phyloP scores from a whole-genome alignment of 1,284 basidiomycete species.

The Fomitopsis schrenkii region DNA sequence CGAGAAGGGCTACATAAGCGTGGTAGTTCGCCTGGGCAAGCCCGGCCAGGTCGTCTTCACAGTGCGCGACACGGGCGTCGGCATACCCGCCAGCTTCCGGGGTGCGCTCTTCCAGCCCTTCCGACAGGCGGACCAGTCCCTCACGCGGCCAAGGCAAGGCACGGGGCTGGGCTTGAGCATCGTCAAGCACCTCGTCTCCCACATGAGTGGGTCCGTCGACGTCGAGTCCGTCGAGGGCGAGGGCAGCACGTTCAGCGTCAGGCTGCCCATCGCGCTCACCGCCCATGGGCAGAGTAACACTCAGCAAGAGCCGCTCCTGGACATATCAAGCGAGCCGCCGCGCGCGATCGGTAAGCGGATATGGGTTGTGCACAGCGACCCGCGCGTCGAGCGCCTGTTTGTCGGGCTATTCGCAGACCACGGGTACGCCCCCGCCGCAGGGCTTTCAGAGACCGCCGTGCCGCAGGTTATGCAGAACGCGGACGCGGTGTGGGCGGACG shows the following conservation, averaged over 20 bases:
- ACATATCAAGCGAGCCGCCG: background rate
- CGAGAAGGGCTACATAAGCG: constrained; percentile 26
- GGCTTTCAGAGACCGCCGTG: constrained; percentile 6
- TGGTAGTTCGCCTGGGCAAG: constrained; percentile 20
- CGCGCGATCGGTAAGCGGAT: constrained; percentile 14
- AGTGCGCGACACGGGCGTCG: constrained; percentile 27
- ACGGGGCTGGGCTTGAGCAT: constrained; percentile 29
- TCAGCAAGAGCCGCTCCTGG: background rate
- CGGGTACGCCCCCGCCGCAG: constrained; percentile 14
- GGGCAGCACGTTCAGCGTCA: constrained; percentile 26
- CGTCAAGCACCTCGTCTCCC: constrained; percentile 29
- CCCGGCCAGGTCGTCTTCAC: constrained; percentile 19
- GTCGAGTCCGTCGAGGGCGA: constrained; percentile 24
- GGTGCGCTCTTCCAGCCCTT: constrained; percentile 28
- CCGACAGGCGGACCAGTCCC: constrained; percentile 26
- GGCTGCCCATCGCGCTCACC: constrained; percentile 20
- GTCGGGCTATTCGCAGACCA: constrained; percentile 18
- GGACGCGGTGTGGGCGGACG: constrained; percentile 25
- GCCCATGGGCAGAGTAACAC: constrained; percentile 8
- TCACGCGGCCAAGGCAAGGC: constrained; percentile 25
- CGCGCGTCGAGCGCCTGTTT: constrained; percentile 19
- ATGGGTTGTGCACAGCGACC: constrained; percentile 20
- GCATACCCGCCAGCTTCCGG: constrained; percentile 27
- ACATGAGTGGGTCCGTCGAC: constrained; percentile 28
- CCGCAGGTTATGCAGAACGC: constrained; percentile 16